These are phyloP conservation scores for Penicillium sp. DNA, from an alignment of 2,329 filamentous ascomycete species.

Conservation along the genomic window DNA sequence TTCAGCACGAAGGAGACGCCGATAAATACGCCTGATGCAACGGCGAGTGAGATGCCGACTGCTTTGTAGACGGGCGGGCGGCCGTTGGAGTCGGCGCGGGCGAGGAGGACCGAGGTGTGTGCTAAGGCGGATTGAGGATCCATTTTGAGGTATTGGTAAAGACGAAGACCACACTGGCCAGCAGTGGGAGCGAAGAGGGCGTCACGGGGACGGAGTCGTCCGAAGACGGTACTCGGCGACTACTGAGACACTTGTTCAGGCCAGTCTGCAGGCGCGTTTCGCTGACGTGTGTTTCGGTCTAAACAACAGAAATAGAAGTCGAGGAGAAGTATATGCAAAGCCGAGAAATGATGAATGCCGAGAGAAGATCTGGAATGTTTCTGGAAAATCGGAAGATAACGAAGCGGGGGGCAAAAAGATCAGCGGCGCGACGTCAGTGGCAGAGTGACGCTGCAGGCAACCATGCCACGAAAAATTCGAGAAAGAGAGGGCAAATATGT, in stretches of 20 bases:
- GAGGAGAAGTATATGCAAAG: not conserved
- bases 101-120: slow-evolving; percentile 45
- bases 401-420: slow-evolving; percentile 11
- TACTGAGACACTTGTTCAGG: slow-evolving; percentile 22
- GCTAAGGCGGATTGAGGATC: slow-evolving; percentile 20
- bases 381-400: not conserved
- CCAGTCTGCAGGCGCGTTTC: slow-evolving; percentile 15
- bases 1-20: slow-evolving; percentile 94
- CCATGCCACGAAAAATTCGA: not conserved
- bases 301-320: not conserved
- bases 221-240: slow-evolving; percentile 22
- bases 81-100: slow-evolving; percentile 40
- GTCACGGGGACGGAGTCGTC: slow-evolving; percentile 22
- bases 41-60: slow-evolving; percentile 79
- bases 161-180: slow-evolving; percentile 45
- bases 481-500: not conserved
- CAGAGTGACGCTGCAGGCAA: slow-evolving; percentile 1
- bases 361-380: slow-evolving; percentile 10
- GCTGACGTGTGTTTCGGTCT: not conserved
- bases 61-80: slow-evolving; percentile 71
- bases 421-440: slow-evolving; percentile 9
- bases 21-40: slow-evolving; percentile 88
- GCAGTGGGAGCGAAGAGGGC: slow-evolving; percentile 18
- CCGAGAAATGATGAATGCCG: slow-evolving; percentile 11
- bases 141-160: slow-evolving; percentile 25